Evolutionary conservation across 805 yeast genomes (phyloP), one percentile per base, ranked within the genome.

Genomic region (Candida palmyrensis): DNA sequence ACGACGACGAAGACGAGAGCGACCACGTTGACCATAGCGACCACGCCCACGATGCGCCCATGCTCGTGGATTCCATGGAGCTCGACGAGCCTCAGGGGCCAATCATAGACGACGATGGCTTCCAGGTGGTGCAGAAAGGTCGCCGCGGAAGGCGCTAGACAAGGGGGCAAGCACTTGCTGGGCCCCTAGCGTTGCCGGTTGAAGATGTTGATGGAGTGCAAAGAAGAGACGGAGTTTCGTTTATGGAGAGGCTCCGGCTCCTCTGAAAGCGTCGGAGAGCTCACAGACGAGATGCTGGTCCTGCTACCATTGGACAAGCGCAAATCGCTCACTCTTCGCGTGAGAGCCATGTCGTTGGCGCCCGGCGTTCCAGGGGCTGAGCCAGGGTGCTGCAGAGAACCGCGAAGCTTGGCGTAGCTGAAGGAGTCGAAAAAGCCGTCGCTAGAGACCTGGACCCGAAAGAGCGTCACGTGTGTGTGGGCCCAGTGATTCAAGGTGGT

Each of bases 51-150:
- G 18, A n/a, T 7, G 53, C 49, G 8, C 56, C 55, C 5, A 47
- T 43, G 3, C 25, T 42, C 12, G 41, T 23, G 3, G 55, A 48
- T 19, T 46, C 41, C 7, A 59, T 62, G 65, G 62, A 60, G 11
- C 45, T 57, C 3, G 61, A 58, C 29, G 40, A 42, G 24, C 58
- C 58, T 13, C 39, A 39, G 13, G 83, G 71, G 8, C 95, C 95
- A 2, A 53, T 82, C 7, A 71, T 90, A 6, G 97, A 90, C 52
- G 97, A 90, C 21, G 97, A 90, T 52, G 98, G 97, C 1, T 90
- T 90, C 51, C 92, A 88, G 47, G 59, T 87, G 40, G 97, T 90
- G 3, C 87, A 79, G 48, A 79, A 76, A 49, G 79, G 83, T 10
- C 34, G 32, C n/a, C 43, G 57, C 32, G 69, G 71, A 55, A 71